Percentiles rank a stretch among this genome's conserved stretches.
phyloP scores from a whole-genome alignment of 2,329 filamentous ascomycete species.

The Fusarium poae region DNA sequence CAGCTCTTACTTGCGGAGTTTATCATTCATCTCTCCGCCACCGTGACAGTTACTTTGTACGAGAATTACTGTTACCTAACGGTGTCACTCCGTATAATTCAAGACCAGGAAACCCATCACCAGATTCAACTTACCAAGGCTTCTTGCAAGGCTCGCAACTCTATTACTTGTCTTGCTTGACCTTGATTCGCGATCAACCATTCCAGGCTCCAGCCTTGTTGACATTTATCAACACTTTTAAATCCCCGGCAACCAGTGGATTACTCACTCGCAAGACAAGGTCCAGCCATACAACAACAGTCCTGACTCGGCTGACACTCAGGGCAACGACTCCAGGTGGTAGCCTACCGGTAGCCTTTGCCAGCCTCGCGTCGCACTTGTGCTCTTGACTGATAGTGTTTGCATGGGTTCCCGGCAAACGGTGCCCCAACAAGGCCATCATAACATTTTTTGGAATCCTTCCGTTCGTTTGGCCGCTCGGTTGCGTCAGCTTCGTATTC shows the following conservation, averaged over 20 bases:
- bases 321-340: slow-evolving; percentile 35
- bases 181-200: slow-evolving; percentile 27
- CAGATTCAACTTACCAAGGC: slow-evolving; percentile 13
- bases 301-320: slow-evolving; percentile 28
- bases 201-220: slow-evolving; percentile 47
- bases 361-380: slow-evolving; percentile 46
- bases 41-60: slow-evolving; percentile 9
- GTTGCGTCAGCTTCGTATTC: slow-evolving; percentile 50
- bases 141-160: slow-evolving; percentile 29
- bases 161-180: slow-evolving; percentile 28
- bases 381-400: slow-evolving; percentile 37
- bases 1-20: slow-evolving; percentile 29
- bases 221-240: slow-evolving; percentile 24
- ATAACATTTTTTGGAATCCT: slow-evolving; percentile 22
- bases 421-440: slow-evolving; percentile 28
- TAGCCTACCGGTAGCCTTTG: slow-evolving; percentile 29
- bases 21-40: slow-evolving; percentile 17
- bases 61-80: slow-evolving; percentile 26
- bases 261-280: slow-evolving; percentile 26
- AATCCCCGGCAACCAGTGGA: slow-evolving; percentile 39
- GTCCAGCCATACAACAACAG: slow-evolving; percentile 26
- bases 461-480: slow-evolving; percentile 25
- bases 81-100: slow-evolving; percentile 28
- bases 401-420: slow-evolving; percentile 34
- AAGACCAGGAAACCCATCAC: slow-evolving; percentile 18